Evolutionary conservation across 2,329 filamentous ascomycete genomes (phyloP), one percentile per base, ranked within the genome.

Genomic region (Microcyclosporella mali): DNA sequence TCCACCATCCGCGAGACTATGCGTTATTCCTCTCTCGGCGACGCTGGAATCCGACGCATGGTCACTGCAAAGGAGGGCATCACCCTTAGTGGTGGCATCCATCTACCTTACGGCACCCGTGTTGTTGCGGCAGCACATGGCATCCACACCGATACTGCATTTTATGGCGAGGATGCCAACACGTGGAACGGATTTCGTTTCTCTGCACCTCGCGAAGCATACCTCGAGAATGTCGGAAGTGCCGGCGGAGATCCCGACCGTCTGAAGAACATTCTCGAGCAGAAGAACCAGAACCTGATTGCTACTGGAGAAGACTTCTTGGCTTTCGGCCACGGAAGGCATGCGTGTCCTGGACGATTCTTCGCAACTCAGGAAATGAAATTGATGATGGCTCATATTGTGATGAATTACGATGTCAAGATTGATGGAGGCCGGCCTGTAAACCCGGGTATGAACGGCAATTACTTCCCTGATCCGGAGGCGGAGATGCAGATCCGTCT

Each of bases 351-450:
- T 19, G 70, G 69, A 0, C 62, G 69, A 1, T 72, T 71, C 63
- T 71, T 72, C 47, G 49, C 37, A 55, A 25, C 21, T 45, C 65
- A 69, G 47, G 66, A 71, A 59, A 68, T 71, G 56, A 72, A 72
- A 56, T 55, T 71, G 49, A 64, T 71, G 14, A 49, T 72, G 11
- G 64, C 66, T 1, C 56, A 67, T 34, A 56, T 67, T 3, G 49
- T 72, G 33, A 65, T 71, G 0, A 65, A 60, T 19, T 70, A 70
- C 48, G 68, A 71, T 17, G 44, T 56, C 16, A 46, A 46, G 40
- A 34, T 52, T 14, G 45, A 49, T 11, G 46, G 49, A 6, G 40
- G 43, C 6, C 11, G 48, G 33, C 48, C 48, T 14, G 27, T 40
- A 41, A 49, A 53, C 37, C 38, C 40, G 40, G 17, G 38, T 16